These are phyloP conservation scores for Discostella stelligera DNA, from an alignment of 352 stramenopile species.

Conservation along the genomic window DNA sequence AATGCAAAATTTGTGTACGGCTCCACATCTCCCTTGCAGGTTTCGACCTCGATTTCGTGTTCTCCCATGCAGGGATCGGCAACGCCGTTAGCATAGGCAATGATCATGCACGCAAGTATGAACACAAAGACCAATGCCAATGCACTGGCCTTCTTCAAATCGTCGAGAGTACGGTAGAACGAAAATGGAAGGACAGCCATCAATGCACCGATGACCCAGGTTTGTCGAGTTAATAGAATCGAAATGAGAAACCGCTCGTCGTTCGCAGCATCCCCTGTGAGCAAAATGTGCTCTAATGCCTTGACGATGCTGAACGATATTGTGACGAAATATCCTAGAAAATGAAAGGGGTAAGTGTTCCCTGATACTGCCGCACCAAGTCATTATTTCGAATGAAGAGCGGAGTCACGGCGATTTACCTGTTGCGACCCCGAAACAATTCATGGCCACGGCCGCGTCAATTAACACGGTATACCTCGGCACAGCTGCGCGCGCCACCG, in stretches of 20 bases:
- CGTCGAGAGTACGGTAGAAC: constrained; percentile 51
- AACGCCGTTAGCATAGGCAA: constrained; percentile 50
- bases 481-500: constrained; percentile 49
- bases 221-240: constrained; percentile 40
- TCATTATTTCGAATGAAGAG: background rate
- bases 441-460: constrained; percentile 62
- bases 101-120: constrained; percentile 50
- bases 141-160: constrained; percentile 45
- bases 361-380: background rate
- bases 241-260: constrained; percentile 21
- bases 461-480: constrained; percentile 57
- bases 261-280: constrained; percentile 18
- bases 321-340: constrained; percentile 64
- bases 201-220: constrained; percentile 51
- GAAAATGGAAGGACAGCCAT: constrained; percentile 45
- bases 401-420: constrained; percentile 2
- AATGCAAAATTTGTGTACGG: constrained; percentile 32
- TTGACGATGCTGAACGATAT: constrained; percentile 63
- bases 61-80: constrained; percentile 40
- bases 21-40: constrained; percentile 38
- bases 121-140: constrained; percentile 54
- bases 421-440: constrained; percentile 68
- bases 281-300: constrained; percentile 49
- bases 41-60: constrained; percentile 2
- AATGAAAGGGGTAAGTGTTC: background rate